Conservation (phyloP, 163 green algal genomes). For the Chloromonas sp. region DNA sequence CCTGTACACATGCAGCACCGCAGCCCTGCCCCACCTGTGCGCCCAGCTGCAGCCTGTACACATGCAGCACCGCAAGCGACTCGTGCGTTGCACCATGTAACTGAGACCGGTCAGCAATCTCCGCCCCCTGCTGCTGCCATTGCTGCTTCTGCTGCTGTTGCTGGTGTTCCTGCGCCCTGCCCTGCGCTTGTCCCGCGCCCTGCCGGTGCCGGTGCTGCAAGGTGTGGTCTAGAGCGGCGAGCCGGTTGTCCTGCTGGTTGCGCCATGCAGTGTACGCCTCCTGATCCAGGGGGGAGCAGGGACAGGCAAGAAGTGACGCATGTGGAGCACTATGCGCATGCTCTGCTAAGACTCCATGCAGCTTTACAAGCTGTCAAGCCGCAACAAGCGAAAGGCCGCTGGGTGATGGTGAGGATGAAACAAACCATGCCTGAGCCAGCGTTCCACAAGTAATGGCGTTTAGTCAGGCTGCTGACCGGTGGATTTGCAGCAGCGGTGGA, state of each 20-base stretch:
- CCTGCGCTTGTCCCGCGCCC: background rate
- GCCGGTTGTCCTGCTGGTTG: too few relatives aligned
- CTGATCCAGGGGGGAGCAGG: too few relatives aligned
- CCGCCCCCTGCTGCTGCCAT: background rate
- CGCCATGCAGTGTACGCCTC: too few relatives aligned
- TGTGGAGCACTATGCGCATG: too few relatives aligned
- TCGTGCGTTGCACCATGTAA: background rate
- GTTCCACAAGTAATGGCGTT: too few relatives aligned
- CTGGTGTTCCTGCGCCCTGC: background rate
- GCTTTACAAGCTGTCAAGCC: background rate
- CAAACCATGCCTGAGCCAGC: too few relatives aligned
- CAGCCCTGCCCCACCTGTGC: background rate
- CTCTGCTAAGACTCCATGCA: too few relatives aligned
- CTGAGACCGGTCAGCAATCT: background rate
- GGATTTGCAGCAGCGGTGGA: too few relatives aligned
- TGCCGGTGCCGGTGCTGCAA: background rate
- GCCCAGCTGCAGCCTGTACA: background rate
- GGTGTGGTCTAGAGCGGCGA: background rate
- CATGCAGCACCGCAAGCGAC: background rate
- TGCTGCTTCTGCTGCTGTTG: background rate
- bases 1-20: slow-evolving; percentile 12
- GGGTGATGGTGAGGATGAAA: too few relatives aligned
- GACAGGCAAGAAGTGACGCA: too few relatives aligned
- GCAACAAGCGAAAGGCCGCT: background rate
- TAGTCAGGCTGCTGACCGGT: too few relatives aligned